phyloP scores from a whole-genome alignment of 768 basidiomycete species.

The Tylopilus subfusipes region DNA sequence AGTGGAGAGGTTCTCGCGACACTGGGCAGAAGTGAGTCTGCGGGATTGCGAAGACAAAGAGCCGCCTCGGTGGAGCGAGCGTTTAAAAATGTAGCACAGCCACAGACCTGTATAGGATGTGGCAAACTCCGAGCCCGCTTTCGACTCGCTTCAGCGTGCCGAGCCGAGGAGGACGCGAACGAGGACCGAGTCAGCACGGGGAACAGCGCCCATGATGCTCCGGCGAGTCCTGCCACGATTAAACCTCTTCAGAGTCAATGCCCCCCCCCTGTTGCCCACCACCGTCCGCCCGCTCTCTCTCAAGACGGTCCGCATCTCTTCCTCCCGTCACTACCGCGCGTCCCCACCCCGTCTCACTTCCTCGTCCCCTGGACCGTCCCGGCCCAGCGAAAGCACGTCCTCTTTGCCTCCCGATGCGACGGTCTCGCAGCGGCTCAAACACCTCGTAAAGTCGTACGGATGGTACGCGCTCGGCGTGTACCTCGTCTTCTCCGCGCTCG shows the following conservation, averaged over 20 bases:
- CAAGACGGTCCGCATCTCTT: slow-evolving; percentile 11
- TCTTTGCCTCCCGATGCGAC: slow-evolving; percentile 47
- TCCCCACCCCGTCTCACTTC: slow-evolving; percentile 47
- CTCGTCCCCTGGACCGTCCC: slow-evolving; percentile 17
- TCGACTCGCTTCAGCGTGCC: neutral
- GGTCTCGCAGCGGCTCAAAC: slow-evolving; percentile 69
- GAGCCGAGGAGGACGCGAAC: neutral
- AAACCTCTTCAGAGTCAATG: slow-evolving; percentile 42
- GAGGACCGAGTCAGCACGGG: neutral
- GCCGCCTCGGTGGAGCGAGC: slow-evolving; percentile 4
- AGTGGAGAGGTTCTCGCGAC: slow-evolving; percentile 11
- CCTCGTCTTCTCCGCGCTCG: slow-evolving; percentile 63
- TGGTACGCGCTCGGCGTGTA: slow-evolving; percentile 97
- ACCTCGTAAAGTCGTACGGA: slow-evolving; percentile 88
- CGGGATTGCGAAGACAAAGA: slow-evolving; percentile 16
- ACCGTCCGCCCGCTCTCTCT: slow-evolving; percentile 27
- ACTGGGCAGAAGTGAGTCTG: slow-evolving; percentile 15
- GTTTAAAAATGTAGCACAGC: slow-evolving; percentile 17
- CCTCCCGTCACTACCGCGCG: slow-evolving; percentile 45
- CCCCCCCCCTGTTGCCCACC: slow-evolving; percentile 50
- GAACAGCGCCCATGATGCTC: too few relatives aligned
- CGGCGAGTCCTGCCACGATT: slow-evolving; percentile 43
- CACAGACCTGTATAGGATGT: slow-evolving; percentile 24
- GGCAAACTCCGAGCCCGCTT: slow-evolving; percentile 9
- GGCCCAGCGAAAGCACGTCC: slow-evolving; percentile 5